Conservation (phyloP, 2,329 filamentous ascomycete species). For the Fusarium mangiferae region DNA sequence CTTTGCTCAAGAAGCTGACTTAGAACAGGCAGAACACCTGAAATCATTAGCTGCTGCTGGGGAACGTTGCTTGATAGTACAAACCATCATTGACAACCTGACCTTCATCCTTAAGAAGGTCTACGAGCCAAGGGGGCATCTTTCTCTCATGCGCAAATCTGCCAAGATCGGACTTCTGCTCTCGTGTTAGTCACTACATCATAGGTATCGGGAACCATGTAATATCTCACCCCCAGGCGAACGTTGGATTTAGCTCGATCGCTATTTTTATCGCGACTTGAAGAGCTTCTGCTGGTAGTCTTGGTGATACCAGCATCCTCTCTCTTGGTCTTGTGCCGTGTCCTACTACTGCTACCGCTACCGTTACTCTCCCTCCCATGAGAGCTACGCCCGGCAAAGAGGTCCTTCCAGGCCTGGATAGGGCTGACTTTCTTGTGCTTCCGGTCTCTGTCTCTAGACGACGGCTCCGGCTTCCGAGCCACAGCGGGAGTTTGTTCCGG, state of each 20-base stretch:
- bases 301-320: slow-evolving; percentile 21
- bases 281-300: neutral
- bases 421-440: slow-evolving; percentile 28
- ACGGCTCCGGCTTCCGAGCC: slow-evolving; percentile 11
- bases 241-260: slow-evolving; percentile 16
- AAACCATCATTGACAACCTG: slow-evolving; percentile 64
- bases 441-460: slow-evolving; percentile 16
- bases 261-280: slow-evolving; percentile 1
- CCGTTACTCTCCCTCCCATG: slow-evolving; percentile 23
- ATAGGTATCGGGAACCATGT: neutral
- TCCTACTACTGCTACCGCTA: slow-evolving; percentile 22
- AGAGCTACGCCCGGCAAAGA: slow-evolving; percentile 26
- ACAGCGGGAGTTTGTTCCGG: slow-evolving; percentile 10
- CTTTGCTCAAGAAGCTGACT: slow-evolving; percentile 73
- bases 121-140: slow-evolving; percentile 77
- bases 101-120: slow-evolving; percentile 69
- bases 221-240: slow-evolving; percentile 34
- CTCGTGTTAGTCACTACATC: neutral
- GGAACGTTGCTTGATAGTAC: too few relatives aligned
- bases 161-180: slow-evolving; percentile 72
- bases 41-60: slow-evolving; percentile 25
- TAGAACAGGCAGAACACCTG: slow-evolving; percentile 70
- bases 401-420: slow-evolving; percentile 39
- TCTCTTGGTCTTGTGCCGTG: slow-evolving; percentile 40
- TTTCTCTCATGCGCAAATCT: slow-evolving; percentile 77